Evolutionary conservation across 225 moss, liverwort and hornwort genomes (phyloP), one percentile per base, ranked within the genome.

Genomic region (Physcomitrium patens): DNA sequence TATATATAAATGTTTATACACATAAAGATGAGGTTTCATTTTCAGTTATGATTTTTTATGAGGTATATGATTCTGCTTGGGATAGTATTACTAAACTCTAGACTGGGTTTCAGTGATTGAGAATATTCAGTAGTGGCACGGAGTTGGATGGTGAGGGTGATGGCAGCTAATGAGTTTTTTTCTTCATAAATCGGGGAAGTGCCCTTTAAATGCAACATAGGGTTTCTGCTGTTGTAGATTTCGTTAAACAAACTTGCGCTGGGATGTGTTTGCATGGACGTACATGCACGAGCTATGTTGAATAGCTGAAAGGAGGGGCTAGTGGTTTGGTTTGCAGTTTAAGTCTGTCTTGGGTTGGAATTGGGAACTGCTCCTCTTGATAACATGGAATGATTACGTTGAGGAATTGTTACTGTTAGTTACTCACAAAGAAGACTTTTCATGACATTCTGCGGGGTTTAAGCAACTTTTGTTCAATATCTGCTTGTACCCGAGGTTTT

Each of bases 251-350:
- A 65, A 3, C 26, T 41, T 22, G 48, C 5, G 42, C 23, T 50
- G 48, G 1, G 9, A 19, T 19, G 60, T 16, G 20, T 57, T 24
- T 63, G 45, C 16, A 0, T 2, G 9, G 54, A n/a, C 53, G 50
- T 22, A 20, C 43, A 26, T 70, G 31, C 31, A 37, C 24, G 18
- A 53, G 17, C 28, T 63, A 69, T 69, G 64, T 73, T 63, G 57
- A 50, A 64, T 65, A 60, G 15, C 60, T 78, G 31, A 37, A 37
- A 37, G 7, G 5, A 37, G 0, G 31, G 31, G 1, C 1, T 37
- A 37, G 5, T 47, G 27, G 27, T 47, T 20, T 58, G 26, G 24
- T 27, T 12, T 24, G 26, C 27, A 7, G 16, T 5, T 31, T 23
- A 7, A 58, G 57, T 28, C 60, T n/a, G n/a, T n/a, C n/a, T n/a